Evolutionary conservation across 768 basidiomycete genomes (phyloP).

Genomic region (Xerocomellus dryophilus): DNA sequence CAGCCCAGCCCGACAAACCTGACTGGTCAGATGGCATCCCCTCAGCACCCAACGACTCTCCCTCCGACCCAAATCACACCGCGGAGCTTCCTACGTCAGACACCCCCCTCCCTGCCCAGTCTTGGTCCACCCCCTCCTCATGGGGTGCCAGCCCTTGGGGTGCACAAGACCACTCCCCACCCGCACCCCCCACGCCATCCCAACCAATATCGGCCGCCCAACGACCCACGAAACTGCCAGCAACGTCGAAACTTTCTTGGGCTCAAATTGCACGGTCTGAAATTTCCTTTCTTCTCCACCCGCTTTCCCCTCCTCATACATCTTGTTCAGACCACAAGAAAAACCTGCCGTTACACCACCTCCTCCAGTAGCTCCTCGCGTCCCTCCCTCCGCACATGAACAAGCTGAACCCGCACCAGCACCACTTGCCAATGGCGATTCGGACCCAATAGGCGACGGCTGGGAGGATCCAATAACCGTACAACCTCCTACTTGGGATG

Average conservation of each 20-base stretch:
- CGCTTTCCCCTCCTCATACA: constrained; percentile 1
- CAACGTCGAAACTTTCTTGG: constrained; percentile 80
- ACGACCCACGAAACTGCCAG: constrained; percentile 53
- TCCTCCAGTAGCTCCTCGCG: constrained; percentile 23
- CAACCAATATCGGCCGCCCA: constrained; percentile 14
- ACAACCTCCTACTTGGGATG: constrained; percentile 68
- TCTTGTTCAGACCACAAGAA: constrained; percentile 53
- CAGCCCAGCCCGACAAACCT: constrained; percentile 10
- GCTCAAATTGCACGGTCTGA: constrained; percentile 71
- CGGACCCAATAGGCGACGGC: constrained; percentile 38
- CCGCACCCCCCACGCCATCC: constrained; percentile 18
- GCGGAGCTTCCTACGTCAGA: constrained; percentile 17
- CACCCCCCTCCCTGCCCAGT: constrained; percentile 3
- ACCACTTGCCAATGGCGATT: constrained; percentile 30
- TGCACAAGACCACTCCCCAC: constrained; percentile 38
- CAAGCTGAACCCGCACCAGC: constrained; percentile 26
- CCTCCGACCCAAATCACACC: constrained; percentile 8
- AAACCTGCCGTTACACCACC: constrained; percentile 50
- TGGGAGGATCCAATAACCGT: constrained; percentile 77
- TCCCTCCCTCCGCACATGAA: constrained; percentile 21
- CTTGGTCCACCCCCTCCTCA: constrained; percentile 33
- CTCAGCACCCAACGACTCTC: constrained; percentile 13
- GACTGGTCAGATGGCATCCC: constrained; percentile 15
- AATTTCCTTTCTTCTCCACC: neutral
- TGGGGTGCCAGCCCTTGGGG: constrained; percentile 33